A percentile compares a stretch with the other conserved stretches of the same genome.
Conservation (phyloP, 2,329 filamentous ascomycete species). For the Penicillium sp. region DNA sequence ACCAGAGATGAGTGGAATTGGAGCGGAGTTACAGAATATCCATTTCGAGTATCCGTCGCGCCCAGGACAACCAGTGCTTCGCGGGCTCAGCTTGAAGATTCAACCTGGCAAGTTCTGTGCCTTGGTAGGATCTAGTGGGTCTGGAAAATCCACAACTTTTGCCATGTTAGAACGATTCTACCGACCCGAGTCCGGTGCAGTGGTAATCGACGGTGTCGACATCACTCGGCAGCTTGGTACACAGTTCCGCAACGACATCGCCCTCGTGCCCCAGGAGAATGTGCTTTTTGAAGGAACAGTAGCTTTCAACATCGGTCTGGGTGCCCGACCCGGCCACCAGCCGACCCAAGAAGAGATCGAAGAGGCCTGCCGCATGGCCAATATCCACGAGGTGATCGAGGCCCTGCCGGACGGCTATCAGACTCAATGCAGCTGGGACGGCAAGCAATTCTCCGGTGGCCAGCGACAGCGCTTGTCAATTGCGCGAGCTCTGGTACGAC, state of each 20-base stretch:
- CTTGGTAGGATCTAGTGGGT: constrained; percentile 66
- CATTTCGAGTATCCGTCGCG: constrained; percentile 67
- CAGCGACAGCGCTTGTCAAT: constrained; percentile 61
- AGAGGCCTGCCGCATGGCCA: constrained; percentile 65
- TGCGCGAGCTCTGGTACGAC: constrained; percentile 57
- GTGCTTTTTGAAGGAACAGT: constrained; percentile 51
- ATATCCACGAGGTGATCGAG: constrained; percentile 69
- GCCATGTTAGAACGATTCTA: constrained; percentile 59
- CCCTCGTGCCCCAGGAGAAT: constrained; percentile 50
- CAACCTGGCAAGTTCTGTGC: constrained; percentile 63
- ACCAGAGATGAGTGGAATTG: constrained; percentile 39
- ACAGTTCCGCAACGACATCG: constrained; percentile 46
- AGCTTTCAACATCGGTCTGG: constrained; percentile 49
- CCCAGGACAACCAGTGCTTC: constrained; percentile 59
- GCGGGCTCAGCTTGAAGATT: constrained; percentile 58
- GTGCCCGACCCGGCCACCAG: constrained; percentile 53
- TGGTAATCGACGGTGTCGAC: constrained; percentile 55
- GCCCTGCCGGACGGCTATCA: constrained; percentile 65
- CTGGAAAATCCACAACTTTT: constrained; percentile 68
- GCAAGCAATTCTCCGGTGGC: constrained; percentile 57
- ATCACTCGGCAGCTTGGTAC: constrained; percentile 41
- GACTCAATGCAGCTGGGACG: constrained; percentile 59
- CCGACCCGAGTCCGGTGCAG: constrained; percentile 50
- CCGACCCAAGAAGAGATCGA: constrained; percentile 63
- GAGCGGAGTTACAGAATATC: constrained; percentile 60